These are phyloP conservation scores for Starmerella floris DNA, from an alignment of 805 yeast genomes.

Conservation along the genomic window DNA sequence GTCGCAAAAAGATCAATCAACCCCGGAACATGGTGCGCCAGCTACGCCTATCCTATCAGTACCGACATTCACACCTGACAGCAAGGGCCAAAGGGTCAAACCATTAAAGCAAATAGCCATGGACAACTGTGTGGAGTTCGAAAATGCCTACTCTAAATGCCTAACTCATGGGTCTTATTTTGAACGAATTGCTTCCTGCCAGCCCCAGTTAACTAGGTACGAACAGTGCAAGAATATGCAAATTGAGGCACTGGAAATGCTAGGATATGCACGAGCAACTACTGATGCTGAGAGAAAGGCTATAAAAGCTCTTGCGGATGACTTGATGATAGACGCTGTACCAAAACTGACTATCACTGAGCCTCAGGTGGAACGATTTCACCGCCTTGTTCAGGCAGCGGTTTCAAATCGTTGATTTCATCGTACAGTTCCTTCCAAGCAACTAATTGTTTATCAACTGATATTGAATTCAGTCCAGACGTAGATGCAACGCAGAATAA, in stretches of 20 bases:
- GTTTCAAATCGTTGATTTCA: neutral
- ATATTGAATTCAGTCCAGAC: slow-evolving; percentile 51
- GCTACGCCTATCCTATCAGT: neutral
- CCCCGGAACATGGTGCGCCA: neutral
- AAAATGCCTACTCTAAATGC: slow-evolving; percentile 22
- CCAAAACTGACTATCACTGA: slow-evolving; percentile 21
- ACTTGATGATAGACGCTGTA: slow-evolving; percentile 21
- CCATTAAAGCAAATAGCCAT: slow-evolving; percentile 23
- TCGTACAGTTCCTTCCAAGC: slow-evolving; percentile 32
- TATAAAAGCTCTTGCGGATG: slow-evolving; percentile 24
- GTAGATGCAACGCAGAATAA: slow-evolving; percentile 58
- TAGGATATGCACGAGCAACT: slow-evolving; percentile 20
- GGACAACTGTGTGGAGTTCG: slow-evolving; percentile 27
- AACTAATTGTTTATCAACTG: slow-evolving; percentile 33
- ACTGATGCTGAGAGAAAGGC: slow-evolving; percentile 10
- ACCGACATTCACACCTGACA: neutral
- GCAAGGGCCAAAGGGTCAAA: slow-evolving; percentile 3
- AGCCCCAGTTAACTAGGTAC: slow-evolving; percentile 18
- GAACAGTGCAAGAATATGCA: slow-evolving; percentile 24
- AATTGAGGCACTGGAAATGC: slow-evolving; percentile 20
- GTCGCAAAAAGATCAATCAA: neutral
- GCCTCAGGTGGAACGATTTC: slow-evolving; percentile 16
- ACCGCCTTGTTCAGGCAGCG: slow-evolving; percentile 5
- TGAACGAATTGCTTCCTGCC: slow-evolving; percentile 22
- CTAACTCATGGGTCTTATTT: slow-evolving; percentile 20